Conservation (phyloP, 352 stramenopile species). For the Phytophthora lateralis region DNA sequence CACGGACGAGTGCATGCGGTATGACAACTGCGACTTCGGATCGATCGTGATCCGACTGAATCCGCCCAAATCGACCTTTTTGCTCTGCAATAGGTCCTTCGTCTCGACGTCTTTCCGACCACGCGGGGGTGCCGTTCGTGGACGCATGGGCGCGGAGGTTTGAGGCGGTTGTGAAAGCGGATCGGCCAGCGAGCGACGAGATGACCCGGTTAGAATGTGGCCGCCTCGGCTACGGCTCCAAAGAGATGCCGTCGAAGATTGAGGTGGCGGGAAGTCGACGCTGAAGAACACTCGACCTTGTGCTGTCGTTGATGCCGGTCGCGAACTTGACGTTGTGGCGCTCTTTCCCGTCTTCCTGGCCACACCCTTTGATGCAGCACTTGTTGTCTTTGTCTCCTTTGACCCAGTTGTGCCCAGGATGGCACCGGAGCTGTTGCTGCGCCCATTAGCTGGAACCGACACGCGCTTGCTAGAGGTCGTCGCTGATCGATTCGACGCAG, state of each 20-base stretch:
- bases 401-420: conserved; percentile 19
- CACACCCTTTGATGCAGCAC: conserved; percentile 17
- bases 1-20: conserved; percentile 40
- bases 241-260: conserved; percentile 12
- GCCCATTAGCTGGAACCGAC: conserved; percentile 30
- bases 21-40: conserved; percentile 20
- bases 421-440: conserved; percentile 23
- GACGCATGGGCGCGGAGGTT: conserved; percentile 20
- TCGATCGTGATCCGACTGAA: conserved; percentile 34
- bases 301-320: conserved; percentile 19
- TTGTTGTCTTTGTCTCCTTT: conserved; percentile 22
- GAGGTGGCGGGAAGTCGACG: conserved; percentile 29
- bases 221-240: conserved; percentile 27
- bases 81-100: conserved; percentile 49
- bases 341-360: conserved; percentile 23
- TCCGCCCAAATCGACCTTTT: conserved; percentile 37
- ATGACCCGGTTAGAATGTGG: conserved; percentile 24
- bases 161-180: conserved; percentile 26
- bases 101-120: conserved; percentile 51
- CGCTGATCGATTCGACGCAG: conserved; percentile 22
- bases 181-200: conserved; percentile 28
- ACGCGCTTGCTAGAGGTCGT: conserved; percentile 30
- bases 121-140: conserved; percentile 47
- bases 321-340: conserved; percentile 6
- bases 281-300: conserved; percentile 38